Base-by-base conservation (phyloP, 192 early-diverging fungal genomes). In the Phycomyces nitens region DNA sequence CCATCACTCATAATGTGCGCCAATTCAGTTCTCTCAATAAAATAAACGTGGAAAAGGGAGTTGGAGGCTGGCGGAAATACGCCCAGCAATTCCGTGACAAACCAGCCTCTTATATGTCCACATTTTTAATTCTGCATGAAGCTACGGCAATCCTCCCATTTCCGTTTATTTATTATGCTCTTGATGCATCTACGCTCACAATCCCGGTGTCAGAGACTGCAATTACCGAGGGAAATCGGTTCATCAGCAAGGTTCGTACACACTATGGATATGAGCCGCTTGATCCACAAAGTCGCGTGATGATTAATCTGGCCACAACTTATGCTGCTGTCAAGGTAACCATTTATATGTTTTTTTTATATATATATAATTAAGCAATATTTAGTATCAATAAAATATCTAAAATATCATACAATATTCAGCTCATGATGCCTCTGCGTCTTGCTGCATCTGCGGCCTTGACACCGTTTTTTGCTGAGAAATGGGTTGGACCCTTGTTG, bases 71-170 rank as follows among this genome's bases (percentile, higher is more conserved):
- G 29, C 29, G 29, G 2, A 34, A 34, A 34, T 83, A 87, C 58
- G 78, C 70, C 23, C 60, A 77, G 5, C 79, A 77, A 54, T 87
- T 91, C 67, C 74, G 78, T 50, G 77, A 83, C 56, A 85, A 87
- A 29, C 89, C 89, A 7, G 84, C 81, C 27, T 87, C 84, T 53
- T 85, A 91, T 62, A 59, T 89, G 16, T 77, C 82, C 7, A 76
- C 92, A 1, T 97, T 97, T 72, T 80, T 83, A 7, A 62, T 95
- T 15, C 80, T 97, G 22, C 95, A 97, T 70, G 93, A 97, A 75
- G 55, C 94, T 3, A 97, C 95, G 1, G 95, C 93, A 1, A 73
- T 97, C 22, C 73, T 87, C 0, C 95, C 93, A 8, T 70, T 97
- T 23, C 86, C 85, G 0, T 60, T 88, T 11, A 64, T 94, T 18